Percentiles rank a stretch among this genome's conserved stretches.
phyloP scores from a whole-genome alignment of 169 alveolate genomes.

The Plasmodium fragile region DNA sequence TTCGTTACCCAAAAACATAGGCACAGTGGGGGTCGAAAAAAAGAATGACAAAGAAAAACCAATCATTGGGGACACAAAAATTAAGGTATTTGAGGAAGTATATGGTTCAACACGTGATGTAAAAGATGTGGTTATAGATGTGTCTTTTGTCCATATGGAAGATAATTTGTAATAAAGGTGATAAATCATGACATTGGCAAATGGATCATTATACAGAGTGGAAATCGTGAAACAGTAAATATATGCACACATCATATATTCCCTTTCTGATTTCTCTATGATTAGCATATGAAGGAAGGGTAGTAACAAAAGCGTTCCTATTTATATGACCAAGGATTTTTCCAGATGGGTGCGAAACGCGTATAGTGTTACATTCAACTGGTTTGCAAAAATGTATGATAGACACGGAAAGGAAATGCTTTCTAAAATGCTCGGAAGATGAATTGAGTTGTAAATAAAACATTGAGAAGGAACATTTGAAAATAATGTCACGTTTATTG shows the following conservation, averaged over 20 bases:
- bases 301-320: background rate
- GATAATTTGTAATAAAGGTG: constrained; percentile 15
- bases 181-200: background rate
- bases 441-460: background rate
- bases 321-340: background rate
- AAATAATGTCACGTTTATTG: background rate
- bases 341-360: background rate
- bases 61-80: background rate
- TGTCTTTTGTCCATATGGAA: background rate
- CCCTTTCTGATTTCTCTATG: background rate
- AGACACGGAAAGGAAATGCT: background rate
- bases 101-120: background rate
- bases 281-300: background rate
- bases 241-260: background rate
- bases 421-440: background rate
- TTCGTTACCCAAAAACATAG: background rate
- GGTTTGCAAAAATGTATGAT: background rate
- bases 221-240: background rate
- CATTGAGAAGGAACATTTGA: background rate
- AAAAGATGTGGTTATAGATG: constrained; percentile 7
- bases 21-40: background rate
- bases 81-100: background rate
- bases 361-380: background rate
- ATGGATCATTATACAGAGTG: background rate
- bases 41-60: background rate